These are phyloP conservation scores for Nevesoporus exiguus DNA, from an alignment of 768 basidiomycete genomes.

Conservation along the genomic window DNA sequence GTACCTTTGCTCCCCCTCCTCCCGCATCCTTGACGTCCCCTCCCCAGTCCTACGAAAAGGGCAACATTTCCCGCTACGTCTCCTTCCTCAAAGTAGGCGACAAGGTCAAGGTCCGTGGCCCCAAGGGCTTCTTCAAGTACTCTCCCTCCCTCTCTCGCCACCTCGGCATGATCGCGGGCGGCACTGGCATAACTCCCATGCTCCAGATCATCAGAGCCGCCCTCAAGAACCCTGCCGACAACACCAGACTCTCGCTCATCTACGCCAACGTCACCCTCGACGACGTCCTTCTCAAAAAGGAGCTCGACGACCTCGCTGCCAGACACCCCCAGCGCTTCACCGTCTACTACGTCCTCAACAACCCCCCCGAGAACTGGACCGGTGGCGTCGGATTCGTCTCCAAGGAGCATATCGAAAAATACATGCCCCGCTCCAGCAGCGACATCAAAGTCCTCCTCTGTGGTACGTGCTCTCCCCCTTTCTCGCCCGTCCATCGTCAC, in stretches of 20 bases:
- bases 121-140: constrained; percentile 94
- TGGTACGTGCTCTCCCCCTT: constrained; percentile 47
- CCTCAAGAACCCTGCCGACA: constrained; percentile 84
- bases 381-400: constrained; percentile 92
- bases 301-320: constrained; percentile 76
- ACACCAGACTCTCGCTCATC: constrained; percentile 79
- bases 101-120: constrained; percentile 87
- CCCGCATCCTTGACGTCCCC: neutral
- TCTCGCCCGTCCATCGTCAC: constrained; percentile 6
- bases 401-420: constrained; percentile 83
- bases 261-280: constrained; percentile 94
- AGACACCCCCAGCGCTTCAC: constrained; percentile 67
- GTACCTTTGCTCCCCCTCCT: constrained; percentile 36
- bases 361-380: constrained; percentile 82
- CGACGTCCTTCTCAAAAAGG: constrained; percentile 88
- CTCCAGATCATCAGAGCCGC: constrained; percentile 96
- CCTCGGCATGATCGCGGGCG: constrained; percentile 96
- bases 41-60: constrained; percentile 89
- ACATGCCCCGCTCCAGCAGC: constrained; percentile 62
- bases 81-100: constrained; percentile 82
- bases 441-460: constrained; percentile 86
- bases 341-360: constrained; percentile 91
- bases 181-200: constrained; percentile 99
- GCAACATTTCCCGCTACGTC: constrained; percentile 91
- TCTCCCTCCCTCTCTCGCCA: constrained; percentile 64